Conservation (phyloP, 2,329 filamentous ascomycete genomes). For the Pezicula radicicola region DNA sequence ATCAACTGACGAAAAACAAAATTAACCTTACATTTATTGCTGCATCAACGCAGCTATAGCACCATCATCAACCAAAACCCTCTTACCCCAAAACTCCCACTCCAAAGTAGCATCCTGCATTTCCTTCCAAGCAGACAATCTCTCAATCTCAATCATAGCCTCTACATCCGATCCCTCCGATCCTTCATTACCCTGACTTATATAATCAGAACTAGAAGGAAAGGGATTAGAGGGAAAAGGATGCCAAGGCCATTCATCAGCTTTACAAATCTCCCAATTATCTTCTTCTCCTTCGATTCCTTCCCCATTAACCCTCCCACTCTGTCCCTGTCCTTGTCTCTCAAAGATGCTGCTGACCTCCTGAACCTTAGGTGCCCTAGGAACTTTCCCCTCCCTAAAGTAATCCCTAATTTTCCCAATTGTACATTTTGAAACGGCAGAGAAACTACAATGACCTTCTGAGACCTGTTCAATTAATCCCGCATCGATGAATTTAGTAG, state of each 20-base stretch:
- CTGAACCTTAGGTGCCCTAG: conserved; percentile 10
- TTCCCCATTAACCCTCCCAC: not conserved
- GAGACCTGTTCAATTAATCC: conserved; percentile 25
- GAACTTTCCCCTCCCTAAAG: conserved; percentile 21
- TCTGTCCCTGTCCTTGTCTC: too few relatives aligned
- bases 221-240: conserved; percentile 1
- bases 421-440: conserved; percentile 21
- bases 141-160: conserved; percentile 5
- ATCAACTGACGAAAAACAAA: too few relatives aligned
- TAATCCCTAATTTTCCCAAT: conserved; percentile 21
- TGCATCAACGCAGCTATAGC: too few relatives aligned
- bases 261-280: conserved; percentile 22
- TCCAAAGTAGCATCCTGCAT: conserved; percentile 9
- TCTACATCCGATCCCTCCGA: conserved; percentile 2
- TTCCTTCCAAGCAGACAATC: conserved; percentile 8
- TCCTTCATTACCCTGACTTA: not conserved
- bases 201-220: too few relatives aligned
- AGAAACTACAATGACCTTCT: conserved; percentile 22
- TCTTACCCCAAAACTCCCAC: not conserved
- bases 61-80: too few relatives aligned
- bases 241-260: conserved; percentile 24
- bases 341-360: not conserved
- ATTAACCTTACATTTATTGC: too few relatives aligned
- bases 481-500: conserved; percentile 21
- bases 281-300: conserved; percentile 13